A percentile compares a stretch with the other conserved stretches of the same genome.
Conservation (phyloP, 176 grass and related monocot species). For the Pharus latifolius region DNA sequence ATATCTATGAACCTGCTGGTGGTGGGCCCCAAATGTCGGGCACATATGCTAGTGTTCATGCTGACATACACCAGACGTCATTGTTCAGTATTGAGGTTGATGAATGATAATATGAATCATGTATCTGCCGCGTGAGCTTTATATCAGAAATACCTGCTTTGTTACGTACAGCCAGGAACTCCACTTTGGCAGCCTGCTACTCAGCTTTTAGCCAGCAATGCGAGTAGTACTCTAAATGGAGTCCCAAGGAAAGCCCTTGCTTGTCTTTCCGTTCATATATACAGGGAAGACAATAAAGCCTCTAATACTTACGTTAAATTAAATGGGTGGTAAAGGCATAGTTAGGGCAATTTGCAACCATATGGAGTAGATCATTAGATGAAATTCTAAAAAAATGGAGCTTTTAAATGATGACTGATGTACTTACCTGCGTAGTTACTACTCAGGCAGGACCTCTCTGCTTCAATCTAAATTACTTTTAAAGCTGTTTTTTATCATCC, state of each 20-base stretch:
- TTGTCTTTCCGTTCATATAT: neutral
- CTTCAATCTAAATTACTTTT: neutral
- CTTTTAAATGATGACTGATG: neutral
- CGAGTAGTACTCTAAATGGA: conserved; percentile 1
- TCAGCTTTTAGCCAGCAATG: neutral
- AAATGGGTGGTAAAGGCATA: neutral
- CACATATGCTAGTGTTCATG: neutral
- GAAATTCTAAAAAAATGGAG: no score
- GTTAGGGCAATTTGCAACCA: no score
- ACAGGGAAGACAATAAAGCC: neutral
- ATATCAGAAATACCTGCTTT: conserved; percentile 6
- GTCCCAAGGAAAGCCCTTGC: neutral
- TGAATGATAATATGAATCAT: conserved; percentile 10
- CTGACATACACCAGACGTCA: conserved; percentile 9
- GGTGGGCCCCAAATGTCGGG: neutral
- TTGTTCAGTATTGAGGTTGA: neutral
- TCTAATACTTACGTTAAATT: neutral
- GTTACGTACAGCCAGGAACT: conserved; percentile 8
- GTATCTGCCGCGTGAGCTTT: conserved; percentile 7
- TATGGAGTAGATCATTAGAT: neutral
- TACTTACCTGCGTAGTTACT: neutral
- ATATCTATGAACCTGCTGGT: neutral
- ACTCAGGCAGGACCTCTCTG: neutral
- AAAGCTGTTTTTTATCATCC: neutral
- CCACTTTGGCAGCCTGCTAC: conserved; percentile 18